Percentiles rank a stretch among this genome's conserved stretches.
These are phyloP conservation scores for Coleophoma eucalyptorum DNA, from an alignment of 2,329 filamentous ascomycete species.

Conservation along the genomic window DNA sequence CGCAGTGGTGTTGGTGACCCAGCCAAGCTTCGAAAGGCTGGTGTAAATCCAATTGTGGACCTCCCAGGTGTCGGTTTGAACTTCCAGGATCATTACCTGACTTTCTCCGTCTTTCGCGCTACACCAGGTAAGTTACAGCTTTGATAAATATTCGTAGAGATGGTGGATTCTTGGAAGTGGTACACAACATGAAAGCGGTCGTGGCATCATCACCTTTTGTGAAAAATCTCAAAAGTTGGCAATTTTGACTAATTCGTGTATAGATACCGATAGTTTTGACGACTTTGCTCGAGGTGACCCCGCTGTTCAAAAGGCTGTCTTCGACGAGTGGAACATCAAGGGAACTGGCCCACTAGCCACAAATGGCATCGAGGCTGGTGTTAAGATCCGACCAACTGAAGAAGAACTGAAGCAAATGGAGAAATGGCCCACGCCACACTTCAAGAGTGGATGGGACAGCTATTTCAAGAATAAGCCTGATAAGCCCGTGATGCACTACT, in stretches of 20 bases:
- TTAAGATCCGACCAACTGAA: slow-evolving; percentile 70
- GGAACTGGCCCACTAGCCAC: slow-evolving; percentile 75
- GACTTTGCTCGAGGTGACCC: slow-evolving; percentile 75
- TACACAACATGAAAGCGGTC: slow-evolving; percentile 64
- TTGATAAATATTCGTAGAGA: not conserved
- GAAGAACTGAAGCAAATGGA: slow-evolving; percentile 67
- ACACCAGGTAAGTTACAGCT: not conserved
- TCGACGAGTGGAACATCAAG: slow-evolving; percentile 74
- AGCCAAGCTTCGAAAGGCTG: slow-evolving; percentile 23
- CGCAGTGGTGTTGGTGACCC: slow-evolving; percentile 23
- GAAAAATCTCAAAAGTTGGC: no score
- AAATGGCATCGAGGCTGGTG: slow-evolving; percentile 76
- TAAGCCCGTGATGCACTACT: slow-evolving; percentile 86
- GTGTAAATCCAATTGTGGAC: slow-evolving; percentile 30
- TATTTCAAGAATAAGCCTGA: slow-evolving; percentile 84
- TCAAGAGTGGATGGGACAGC: slow-evolving; percentile 71
- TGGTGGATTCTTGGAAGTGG: not conserved
- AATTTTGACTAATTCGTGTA: not conserved
- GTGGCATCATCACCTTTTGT: slow-evolving; percentile 39
- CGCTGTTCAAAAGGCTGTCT: slow-evolving; percentile 67
- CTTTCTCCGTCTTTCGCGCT: slow-evolving; percentile 2
- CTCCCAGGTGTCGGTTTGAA: slow-evolving; percentile 36
- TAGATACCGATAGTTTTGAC: slow-evolving; percentile 73
- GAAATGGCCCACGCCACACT: slow-evolving; percentile 70
- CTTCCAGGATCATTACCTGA: slow-evolving; percentile 22